phyloP scores from a whole-genome alignment of 176 grass and related monocot genomes.

The Alloteropsis semialata region DNA sequence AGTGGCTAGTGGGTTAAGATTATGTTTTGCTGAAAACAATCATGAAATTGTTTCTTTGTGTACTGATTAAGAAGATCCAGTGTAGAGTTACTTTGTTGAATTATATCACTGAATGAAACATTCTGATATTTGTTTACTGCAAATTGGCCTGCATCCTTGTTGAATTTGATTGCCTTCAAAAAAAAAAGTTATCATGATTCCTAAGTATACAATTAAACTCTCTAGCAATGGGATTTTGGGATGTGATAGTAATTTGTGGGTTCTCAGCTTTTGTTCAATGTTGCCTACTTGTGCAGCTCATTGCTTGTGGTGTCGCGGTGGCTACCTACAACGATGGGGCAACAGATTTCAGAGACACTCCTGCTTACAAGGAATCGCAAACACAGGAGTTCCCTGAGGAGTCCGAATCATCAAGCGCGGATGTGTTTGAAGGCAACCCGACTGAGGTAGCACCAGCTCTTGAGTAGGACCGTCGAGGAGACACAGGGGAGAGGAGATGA shows the following conservation, averaged over 20 bases:
- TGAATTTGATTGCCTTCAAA: not conserved
- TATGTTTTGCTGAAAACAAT: not conserved
- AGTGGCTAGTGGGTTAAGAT: not conserved
- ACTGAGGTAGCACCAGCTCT: conserved; percentile 86
- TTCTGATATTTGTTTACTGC: not conserved
- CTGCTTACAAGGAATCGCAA: conserved; percentile 82
- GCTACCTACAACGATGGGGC: conserved; percentile 89
- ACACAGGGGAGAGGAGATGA: not conserved
- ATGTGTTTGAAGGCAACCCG: conserved; percentile 97
- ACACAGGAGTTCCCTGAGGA: conserved; percentile 78
- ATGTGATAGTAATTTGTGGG: not conserved
- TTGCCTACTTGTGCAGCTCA: conserved; percentile 53
- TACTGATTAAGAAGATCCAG: not conserved
- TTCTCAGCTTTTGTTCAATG: not conserved
- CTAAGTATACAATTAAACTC: not conserved
- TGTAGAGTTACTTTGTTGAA: not conserved
- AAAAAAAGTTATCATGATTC: not conserved
- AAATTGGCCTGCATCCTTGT: not conserved
- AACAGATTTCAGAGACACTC: conserved; percentile 83
- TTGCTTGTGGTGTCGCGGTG: conserved; percentile 88
- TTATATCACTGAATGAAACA: not conserved
- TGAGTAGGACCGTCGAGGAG: conserved; percentile 46
- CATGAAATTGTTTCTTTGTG: not conserved
- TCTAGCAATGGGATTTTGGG: not conserved
- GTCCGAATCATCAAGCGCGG: conserved; percentile 67